Conservation (phyloP, 805 yeast genomes). For the Metschnikowia drakensbergensis region DNA sequence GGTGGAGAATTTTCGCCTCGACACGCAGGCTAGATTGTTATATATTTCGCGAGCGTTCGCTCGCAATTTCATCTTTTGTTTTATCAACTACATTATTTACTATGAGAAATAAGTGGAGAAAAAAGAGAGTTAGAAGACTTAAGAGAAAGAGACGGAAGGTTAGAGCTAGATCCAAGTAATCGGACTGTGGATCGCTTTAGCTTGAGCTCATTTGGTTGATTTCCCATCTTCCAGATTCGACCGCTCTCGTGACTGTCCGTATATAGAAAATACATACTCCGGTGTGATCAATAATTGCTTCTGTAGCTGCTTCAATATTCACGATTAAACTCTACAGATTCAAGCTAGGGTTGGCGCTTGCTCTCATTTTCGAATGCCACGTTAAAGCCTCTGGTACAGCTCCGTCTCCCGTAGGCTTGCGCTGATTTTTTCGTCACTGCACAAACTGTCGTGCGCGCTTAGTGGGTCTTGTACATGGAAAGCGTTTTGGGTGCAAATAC, state of each 20-base stretch:
- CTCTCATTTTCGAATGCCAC: too few species aligned
- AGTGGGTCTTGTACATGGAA: background rate
- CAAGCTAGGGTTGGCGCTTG: too few species aligned
- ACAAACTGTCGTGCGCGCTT: background rate
- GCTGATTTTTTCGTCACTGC: background rate
- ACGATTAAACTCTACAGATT: too few species aligned
- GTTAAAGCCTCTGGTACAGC: too few species aligned
- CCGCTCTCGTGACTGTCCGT: slow-evolving; percentile 14
- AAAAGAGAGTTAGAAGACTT: slow-evolving; percentile 99
- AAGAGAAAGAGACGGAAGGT: slow-evolving; percentile 99
- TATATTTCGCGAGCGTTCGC: slow-evolving; percentile 24
- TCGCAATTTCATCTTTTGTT: slow-evolving; percentile 14
- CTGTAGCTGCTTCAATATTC: background rate
- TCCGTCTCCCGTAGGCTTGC: background rate
- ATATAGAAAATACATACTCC: slow-evolving; percentile 20
- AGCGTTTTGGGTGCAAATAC: slow-evolving; percentile 3
- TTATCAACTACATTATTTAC: slow-evolving; percentile 28
- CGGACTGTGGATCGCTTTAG: slow-evolving; percentile 37
- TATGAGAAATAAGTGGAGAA: slow-evolving; percentile 99
- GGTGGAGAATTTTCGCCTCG: slow-evolving; percentile 17
- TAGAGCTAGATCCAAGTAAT: slow-evolving; percentile 99
- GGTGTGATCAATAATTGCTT: slow-evolving; percentile 11
- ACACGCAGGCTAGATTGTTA: slow-evolving; percentile 21
- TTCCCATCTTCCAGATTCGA: slow-evolving; percentile 1
- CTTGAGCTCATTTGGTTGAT: slow-evolving; percentile 11